Base-by-base conservation (phyloP, 331 rosid genomes). In the Cydonia oblonga region DNA sequence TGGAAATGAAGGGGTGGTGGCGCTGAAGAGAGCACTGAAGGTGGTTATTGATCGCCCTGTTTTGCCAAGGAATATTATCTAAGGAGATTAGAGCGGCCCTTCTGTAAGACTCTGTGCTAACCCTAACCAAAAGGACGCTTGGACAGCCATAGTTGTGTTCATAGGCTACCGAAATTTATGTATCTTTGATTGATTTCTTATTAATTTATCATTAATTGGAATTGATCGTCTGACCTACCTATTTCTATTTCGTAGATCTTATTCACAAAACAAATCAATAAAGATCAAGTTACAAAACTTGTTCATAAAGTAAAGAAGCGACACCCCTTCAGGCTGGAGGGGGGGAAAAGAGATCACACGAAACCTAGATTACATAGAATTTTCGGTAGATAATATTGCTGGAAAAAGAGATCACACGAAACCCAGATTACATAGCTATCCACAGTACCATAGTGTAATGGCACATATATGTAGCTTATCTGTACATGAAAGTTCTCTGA, bases 11-110 rank as follows among this genome's bases (percentile, higher is more conserved):
- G 78, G 81, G 35, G 18, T 75, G 13, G 79, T 44, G 16, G 66
- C 59, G 66, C 88, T 91, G 2, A 85, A 77, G 84, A 87, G 84
- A 70, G 81, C 82, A 29, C 77, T 89, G 52, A 80, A 81, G 73
- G 76, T 51, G 81, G 84, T 69, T 32, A 72, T 72, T 67, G 85
- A 78, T 57, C 85, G 76, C 46, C 81, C 83, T 23, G 15, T 68
- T 28, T 56, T 67, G 3, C 33, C 52, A 51, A 20, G 72, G 53
- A 12, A 64, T 35, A 7, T 33, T 7, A 5, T 6, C 54, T 49
- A 9, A 49, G 54, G 20, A 16, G 54, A 16, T 49, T 49, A 5
- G 19, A 18, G n/a, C 9, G 9, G 20, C 9, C n/a, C 20, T 46
- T 46, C 7, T 15, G 53, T 5, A 15, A 5, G 53, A 46, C 53